phyloP scores from a whole-genome alignment of 106 monocot species.

The Allium fistulosum region DNA sequence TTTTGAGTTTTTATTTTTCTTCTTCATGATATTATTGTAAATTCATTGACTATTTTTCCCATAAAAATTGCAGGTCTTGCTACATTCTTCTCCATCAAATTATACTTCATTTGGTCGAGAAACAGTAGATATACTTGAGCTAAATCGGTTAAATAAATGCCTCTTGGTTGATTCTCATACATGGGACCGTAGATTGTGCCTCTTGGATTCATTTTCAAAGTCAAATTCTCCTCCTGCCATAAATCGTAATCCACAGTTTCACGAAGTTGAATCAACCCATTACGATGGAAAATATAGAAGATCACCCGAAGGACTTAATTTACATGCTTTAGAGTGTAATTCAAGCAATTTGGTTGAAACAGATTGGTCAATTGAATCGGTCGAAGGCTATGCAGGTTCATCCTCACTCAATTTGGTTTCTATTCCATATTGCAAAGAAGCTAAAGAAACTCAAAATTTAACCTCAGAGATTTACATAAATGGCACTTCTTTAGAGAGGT shows the following conservation, averaged over 20 bases:
- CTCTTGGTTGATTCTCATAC: conserved; percentile 67
- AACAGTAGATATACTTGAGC: conserved; percentile 51
- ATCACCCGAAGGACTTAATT: conserved; percentile 2
- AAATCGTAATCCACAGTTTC: conserved; percentile 12
- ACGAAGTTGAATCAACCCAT: conserved; percentile 8
- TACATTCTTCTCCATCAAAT: not conserved
- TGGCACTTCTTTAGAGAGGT: conserved; percentile 2
- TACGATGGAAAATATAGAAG: conserved; percentile 1
- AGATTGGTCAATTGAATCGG: conserved; percentile 9
- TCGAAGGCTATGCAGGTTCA: not conserved
- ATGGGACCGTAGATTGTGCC: conserved; percentile 63
- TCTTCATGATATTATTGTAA: too few relatives aligned
- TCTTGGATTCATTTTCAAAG: conserved; percentile 45
- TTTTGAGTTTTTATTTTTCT: not conserved
- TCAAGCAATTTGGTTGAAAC: conserved; percentile 24
- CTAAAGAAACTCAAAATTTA: not conserved
- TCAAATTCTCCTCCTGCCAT: conserved; percentile 22
- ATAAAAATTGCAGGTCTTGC: conserved; percentile 20
- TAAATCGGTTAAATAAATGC: conserved; percentile 51
- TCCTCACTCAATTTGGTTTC: not conserved
- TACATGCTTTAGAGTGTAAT: conserved; percentile 25
- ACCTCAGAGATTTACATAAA: not conserved
- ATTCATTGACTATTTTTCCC: not conserved
- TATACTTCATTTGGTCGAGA: not conserved
- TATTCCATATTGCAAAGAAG: not conserved